Base-by-base conservation (phyloP, 768 basidiomycete species). In the Xerocomus brunneocitrinus region DNA sequence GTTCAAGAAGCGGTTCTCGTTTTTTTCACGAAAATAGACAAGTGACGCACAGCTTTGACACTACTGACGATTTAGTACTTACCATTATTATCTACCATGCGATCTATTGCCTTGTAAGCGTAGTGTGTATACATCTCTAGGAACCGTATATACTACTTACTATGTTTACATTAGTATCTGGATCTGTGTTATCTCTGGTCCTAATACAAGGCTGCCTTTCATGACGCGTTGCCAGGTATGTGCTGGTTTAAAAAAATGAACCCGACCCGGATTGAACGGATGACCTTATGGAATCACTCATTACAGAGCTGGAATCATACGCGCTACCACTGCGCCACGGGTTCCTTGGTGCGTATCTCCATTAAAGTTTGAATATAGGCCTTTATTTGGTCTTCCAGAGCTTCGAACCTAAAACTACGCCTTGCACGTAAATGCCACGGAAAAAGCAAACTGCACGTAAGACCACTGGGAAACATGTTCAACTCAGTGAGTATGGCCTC, bases 241-340 rank as follows among this genome's bases (percentile, higher is more conserved):
- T n/a, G 13, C 13, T 38, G 6, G 25, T 30, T 30, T 25, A 44
- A 50, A 68, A 68, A 62, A 55, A 3, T 73, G 70, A 73, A 69
- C 73, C 71, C 70, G 62, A 73, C 73, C 72, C 72, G 73, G 67
- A 67, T 73, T 70, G 73, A 74, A 74, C 72, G 72, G 73, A 73
- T 73, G 73, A 74, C 73, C 72, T 73, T 74, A 66, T 69, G 72
- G 73, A 73, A 8, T 50, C 35, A 41, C 55, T 43, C 58, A n/a
- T 16, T 3, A 1, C 31, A 0, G 35, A 55, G 53, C 70, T 72
- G 71, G 71, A 72, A 72, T 72, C 71, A 68, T 63, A 72, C 67
- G 68, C 68, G 68, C 70, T 69, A 69, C 68, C 68, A 70, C 68
- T 69, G 70, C 66, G 68, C 68, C 64, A 69, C 68, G 68, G 68